Evolutionary conservation across 78 protist genomes (phyloP).

Genomic region (Dictyostelium intermedium): DNA sequence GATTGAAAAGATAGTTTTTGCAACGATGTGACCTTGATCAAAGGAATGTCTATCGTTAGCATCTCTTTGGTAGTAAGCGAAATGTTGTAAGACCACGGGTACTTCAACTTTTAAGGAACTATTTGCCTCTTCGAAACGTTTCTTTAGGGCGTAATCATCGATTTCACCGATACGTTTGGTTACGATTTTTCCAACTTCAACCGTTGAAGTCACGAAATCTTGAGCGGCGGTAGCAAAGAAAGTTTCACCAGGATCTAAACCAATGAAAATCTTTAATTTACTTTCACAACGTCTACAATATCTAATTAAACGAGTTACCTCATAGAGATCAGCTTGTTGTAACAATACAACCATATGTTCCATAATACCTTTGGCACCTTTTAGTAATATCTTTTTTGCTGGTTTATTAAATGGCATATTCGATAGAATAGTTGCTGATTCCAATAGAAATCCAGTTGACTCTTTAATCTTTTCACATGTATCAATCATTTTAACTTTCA

Average conservation of each 20-base stretch:
- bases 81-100: slow-evolving; percentile 50
- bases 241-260: slow-evolving; percentile 63
- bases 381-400: slow-evolving; percentile 43
- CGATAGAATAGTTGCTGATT: slow-evolving; percentile 59
- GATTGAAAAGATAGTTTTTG: slow-evolving; percentile 4
- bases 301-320: slow-evolving; percentile 54
- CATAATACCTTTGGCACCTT: slow-evolving; percentile 77
- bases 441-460: slow-evolving; percentile 27
- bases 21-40: slow-evolving; percentile 12
- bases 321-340: slow-evolving; percentile 78
- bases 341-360: slow-evolving; percentile 70
- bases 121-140: slow-evolving; percentile 65
- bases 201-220: slow-evolving; percentile 43
- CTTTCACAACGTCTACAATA: slow-evolving; percentile 6
- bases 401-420: slow-evolving; percentile 79
- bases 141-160: slow-evolving; percentile 51
- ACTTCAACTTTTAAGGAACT: slow-evolving; percentile 52
- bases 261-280: slow-evolving; percentile 53
- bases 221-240: slow-evolving; percentile 66
- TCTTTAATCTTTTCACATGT: slow-evolving; percentile 51
- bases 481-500: slow-evolving; percentile 42
- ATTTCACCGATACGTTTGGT: slow-evolving; percentile 44
- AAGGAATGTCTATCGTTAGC: slow-evolving; percentile 32
- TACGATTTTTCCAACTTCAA: slow-evolving; percentile 68
- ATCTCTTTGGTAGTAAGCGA: slow-evolving; percentile 58